Base-by-base conservation (phyloP, 1,139 yeast genomes). In the Yamadazyma diospyri region DNA sequence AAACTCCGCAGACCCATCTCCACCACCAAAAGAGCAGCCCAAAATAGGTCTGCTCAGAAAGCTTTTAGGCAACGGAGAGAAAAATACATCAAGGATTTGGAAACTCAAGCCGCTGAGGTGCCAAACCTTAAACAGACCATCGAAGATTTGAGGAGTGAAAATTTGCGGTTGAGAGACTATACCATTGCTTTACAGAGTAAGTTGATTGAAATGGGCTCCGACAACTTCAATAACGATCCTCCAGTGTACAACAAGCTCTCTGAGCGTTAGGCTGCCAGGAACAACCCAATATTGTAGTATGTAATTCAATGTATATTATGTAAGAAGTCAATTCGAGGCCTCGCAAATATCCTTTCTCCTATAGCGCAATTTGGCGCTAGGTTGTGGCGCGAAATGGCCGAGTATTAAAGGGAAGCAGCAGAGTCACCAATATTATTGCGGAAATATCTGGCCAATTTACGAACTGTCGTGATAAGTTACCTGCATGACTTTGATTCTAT, bases 21-120 rank as follows among this genome's bases (percentile, higher is more conserved):
- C 10, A 71, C 68, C 39, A 77, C 94, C 25, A 85, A 84, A 57
- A 74, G 96, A 43, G 95, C 96, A 1, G 86, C 82, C 12, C 96
- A 87, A 57, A 87, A 87, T 61, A 68, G 96, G 50, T 80, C 77
- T 39, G 95, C 96, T 1, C 96, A 87, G 58, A 75, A 85, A 46
- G 94, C 95, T 8, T 87, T 86, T 60, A 72, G 96, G 51, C 80
- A 78, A 51, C 70, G 95, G 37, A 81, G 83, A 53, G 95, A 85
- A 46, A 72, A 75, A 40, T 78, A 84, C 49, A 77, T 87, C 45
- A 82, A 79, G 56, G 89, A 85, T 32, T 66, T 87, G 40, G 95
- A 87, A 59, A 58, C 65, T 23, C 79, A 79, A 51, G 85, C 84
- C 5, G 68, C 71, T 30, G 81, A 80, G 51, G 74, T 76, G 31